Conservation (phyloP, 257 asterid genomes). For the Fraxinus excelsior region DNA sequence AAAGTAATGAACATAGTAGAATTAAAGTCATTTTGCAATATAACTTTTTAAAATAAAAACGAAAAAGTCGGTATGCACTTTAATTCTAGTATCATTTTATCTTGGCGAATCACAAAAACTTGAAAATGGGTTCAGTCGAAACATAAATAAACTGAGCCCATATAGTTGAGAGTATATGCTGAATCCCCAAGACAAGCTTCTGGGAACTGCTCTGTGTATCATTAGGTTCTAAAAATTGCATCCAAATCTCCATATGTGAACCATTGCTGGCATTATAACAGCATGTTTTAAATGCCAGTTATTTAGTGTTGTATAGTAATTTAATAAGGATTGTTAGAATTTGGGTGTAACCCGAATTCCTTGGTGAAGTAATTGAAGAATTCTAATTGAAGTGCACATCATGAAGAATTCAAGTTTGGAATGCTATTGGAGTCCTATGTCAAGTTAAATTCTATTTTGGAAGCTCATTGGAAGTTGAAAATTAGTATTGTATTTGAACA, state of each 20-base stretch:
- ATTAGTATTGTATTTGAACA: too few species aligned
- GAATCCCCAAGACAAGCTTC: neutral
- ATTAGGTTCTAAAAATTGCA: neutral
- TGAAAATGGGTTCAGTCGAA: neutral
- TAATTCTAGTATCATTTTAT: neutral
- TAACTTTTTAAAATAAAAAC: neutral
- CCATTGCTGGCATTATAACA: neutral
- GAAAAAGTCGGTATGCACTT: neutral
- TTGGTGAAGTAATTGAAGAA: too few species aligned
- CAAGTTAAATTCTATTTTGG: too few species aligned
- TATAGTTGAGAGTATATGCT: neutral
- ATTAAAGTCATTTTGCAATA: neutral
- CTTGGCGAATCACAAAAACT: neutral
- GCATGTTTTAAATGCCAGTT: neutral
- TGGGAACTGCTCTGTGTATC: neutral
- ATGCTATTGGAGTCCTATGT: too few species aligned
- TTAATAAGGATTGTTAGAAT: too few species aligned
- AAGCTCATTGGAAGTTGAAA: too few species aligned
- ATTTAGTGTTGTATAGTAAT: neutral
- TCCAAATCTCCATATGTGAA: neutral
- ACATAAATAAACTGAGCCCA: neutral
- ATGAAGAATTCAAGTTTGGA: too few species aligned
- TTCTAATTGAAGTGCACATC: too few species aligned
- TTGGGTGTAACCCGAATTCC: too few species aligned
- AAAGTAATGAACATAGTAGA: neutral